Evolutionary conservation across 2,329 filamentous ascomycete species (phyloP), one percentile per base, ranked within the genome.

Genomic region (Cucurbitaria berberidis): DNA sequence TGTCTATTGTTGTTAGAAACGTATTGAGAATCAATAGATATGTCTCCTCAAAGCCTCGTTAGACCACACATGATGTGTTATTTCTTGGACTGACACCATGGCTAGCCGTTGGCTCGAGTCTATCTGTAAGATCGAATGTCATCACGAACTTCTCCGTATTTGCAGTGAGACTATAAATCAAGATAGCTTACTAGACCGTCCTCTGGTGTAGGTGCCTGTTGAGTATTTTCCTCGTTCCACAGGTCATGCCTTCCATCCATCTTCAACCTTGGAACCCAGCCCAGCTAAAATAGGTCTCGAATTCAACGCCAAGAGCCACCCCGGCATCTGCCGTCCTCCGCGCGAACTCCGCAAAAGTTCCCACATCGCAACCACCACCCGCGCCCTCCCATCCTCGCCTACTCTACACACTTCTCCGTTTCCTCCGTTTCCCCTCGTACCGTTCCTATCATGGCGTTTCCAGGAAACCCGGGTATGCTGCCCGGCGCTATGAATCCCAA

Each of bases 301-400:
- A 24, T 15, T 36, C 49, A 43, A 51, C 45, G 49, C 39, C 41
- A 16, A 40, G 8, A n/a, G 11, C 32, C 22, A 10, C 18, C 41
- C 51, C 67, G 69, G 68, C 35, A 66, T 48, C 10, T 67, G 39
- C 69, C 67, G 66, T 69, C 64, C 63, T 70, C 70, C 71, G 70
- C 53, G 36, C 55, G 46, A 62, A 67, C 67, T 74, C 69, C 70
- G 69, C 70, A 73, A 73, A 70, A 65, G 59, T 66, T 59, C 51
- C 48, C 41, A 44, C 55, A 57, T 55, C 53, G 39, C 53, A 44
- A 56, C 35, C 44, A 40, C 43, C 53, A 15, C 49, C 43, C 53
- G n/a, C 49, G 39, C 45, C 48, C 19, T 19, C 21, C 29, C 24
- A 45, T 29, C 38, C 30, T 30, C 40, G 36, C 11, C 3, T 34